Conservation (phyloP, 176 grass and related monocot species). For the Otatea glauca region DNA sequence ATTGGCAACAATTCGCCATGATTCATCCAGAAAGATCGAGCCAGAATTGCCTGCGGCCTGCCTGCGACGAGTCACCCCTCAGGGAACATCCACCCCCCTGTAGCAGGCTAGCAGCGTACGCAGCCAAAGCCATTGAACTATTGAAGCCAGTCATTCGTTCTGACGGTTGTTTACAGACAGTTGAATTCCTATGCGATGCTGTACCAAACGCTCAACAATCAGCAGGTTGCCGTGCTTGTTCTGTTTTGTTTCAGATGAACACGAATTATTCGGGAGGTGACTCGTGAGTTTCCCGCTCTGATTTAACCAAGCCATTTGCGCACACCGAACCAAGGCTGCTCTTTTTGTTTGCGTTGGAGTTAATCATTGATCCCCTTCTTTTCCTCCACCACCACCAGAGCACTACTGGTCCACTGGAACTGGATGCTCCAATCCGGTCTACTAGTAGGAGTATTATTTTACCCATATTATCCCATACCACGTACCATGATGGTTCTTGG, state of each 20-base stretch:
- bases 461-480: conserved; percentile 15
- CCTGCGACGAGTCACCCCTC: background rate
- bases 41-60: background rate
- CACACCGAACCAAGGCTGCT: background rate
- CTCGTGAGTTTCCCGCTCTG: background rate
- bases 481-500: conserved; percentile 23
- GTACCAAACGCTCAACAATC: background rate
- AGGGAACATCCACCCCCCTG: background rate
- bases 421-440: conserved; percentile 29
- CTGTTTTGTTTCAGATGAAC: background rate
- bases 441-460: background rate
- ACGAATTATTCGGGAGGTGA: background rate
- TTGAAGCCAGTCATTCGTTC: background rate
- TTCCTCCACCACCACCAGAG: conserved; percentile 5
- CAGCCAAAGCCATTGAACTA: background rate
- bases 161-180: background rate
- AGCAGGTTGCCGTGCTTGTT: background rate
- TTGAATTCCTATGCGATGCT: background rate
- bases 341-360: background rate
- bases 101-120: background rate
- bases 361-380: background rate
- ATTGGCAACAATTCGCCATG: background rate
- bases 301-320: background rate
- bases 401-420: background rate
- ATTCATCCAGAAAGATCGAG: background rate